Evolutionary conservation across 2,329 filamentous ascomycete species (phyloP).

Genomic region (Thelonectria olida): DNA sequence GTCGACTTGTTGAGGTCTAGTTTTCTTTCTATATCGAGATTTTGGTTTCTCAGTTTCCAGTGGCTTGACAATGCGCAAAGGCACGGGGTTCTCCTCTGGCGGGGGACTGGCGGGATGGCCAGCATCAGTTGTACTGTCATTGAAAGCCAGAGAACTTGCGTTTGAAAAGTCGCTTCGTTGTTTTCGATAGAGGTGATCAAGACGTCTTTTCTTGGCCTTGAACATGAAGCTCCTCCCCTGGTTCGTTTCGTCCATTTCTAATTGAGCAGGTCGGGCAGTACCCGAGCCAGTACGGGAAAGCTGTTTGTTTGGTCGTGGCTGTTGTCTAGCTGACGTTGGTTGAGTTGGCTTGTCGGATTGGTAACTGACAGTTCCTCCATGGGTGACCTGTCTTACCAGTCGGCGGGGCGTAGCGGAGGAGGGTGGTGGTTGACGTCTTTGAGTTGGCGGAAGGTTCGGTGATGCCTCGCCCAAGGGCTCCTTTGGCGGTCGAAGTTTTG

Average conservation of each 20-base stretch:
- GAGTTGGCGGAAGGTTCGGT: conserved; percentile 29
- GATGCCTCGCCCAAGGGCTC: conserved; percentile 35
- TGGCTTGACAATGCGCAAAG: conserved; percentile 29
- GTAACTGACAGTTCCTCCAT: conserved; percentile 41
- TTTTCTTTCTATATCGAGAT: conserved; percentile 54
- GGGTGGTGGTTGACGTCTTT: conserved; percentile 1
- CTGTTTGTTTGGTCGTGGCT: conserved; percentile 4
- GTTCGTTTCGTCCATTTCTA: conserved; percentile 58
- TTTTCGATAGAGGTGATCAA: conserved; percentile 64
- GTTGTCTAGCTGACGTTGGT: conserved; percentile 3
- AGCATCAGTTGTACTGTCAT: conserved; percentile 22
- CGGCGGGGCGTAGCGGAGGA: conserved; percentile 31
- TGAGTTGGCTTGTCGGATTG: conserved; percentile 8
- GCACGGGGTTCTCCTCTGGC: conserved; percentile 35
- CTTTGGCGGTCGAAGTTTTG: conserved; percentile 15
- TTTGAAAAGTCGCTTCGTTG: conserved; percentile 41
- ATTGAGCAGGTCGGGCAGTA: conserved; percentile 59
- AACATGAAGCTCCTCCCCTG: conserved; percentile 53
- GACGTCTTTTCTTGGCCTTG: conserved; percentile 58
- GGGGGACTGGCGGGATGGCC: conserved; percentile 32
- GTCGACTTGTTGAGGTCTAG: conserved; percentile 56
- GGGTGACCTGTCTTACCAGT: conserved; percentile 42
- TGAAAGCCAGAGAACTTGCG: conserved; percentile 29
- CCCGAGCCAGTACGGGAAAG: conserved; percentile 28
- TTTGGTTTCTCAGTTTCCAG: conserved; percentile 21